Base-by-base conservation (phyloP, 768 basidiomycete species). In the Russula griseocarnosa region DNA sequence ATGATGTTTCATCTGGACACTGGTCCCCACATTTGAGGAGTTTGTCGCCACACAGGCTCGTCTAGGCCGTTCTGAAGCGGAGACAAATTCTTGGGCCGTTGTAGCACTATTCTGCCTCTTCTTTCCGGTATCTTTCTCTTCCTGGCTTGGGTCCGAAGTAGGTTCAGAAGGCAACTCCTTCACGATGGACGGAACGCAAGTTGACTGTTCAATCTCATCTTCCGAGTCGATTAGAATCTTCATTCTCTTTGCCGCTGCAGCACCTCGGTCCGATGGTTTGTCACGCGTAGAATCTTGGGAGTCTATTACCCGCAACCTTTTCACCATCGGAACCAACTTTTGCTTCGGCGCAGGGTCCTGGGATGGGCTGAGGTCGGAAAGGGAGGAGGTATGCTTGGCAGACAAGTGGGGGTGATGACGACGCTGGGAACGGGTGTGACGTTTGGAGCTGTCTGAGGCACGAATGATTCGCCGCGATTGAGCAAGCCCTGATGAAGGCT, bases 271-370 rank as follows among this genome's bases (percentile, higher is more conserved):
- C 36, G 36, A 22, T 28, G 20, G 40, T 42, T 60, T 57, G 34
- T 50, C 64, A 24, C 34, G 58, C 55, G 34, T 10, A 13, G 22
- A 26, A 47, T 65, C 62, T 36, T 65, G 62, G 9, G 67, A 68
- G 44, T 67, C 64, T 47, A 68, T 46, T 22, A 68, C 46, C 20
- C 59, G 59, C 59, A 50, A 28, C 3, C 66, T 60, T 50, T 61
- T 67, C 47, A 66, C 66, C 59, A 67, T 47, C 58, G 65, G 50
- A 67, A 6, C 66, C 66, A 66, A 51, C 66, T 67, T 67, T 61
- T 60, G 64, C 64, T 67, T 47, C 66, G 63, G 50, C 66, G 66
- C 36, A 67, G 66, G 22, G 49, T 52, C 42, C 49, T 60, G 58
- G 36, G 66, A 5, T 46, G 36, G 44, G 49, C 20, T 32, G 52